Percentiles rank a stretch among this genome's conserved stretches.
Conservation (phyloP, 2,329 filamentous ascomycete genomes). For the Rutstroemia sp. region DNA sequence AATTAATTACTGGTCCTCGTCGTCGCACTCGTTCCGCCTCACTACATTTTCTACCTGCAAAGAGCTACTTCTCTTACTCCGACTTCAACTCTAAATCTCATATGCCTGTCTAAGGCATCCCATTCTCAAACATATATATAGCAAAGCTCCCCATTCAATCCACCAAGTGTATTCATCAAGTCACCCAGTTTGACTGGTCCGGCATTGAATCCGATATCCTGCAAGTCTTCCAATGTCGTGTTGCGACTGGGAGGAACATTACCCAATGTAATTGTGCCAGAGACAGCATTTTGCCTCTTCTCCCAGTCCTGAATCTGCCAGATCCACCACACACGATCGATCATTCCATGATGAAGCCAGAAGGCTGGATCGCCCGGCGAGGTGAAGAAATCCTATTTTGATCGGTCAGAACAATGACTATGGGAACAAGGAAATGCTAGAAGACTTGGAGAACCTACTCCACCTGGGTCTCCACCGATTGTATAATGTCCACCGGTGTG, state of each 20-base stretch:
- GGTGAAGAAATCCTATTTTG: slow-evolving; percentile 32
- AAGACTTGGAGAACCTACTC: slow-evolving; percentile 24
- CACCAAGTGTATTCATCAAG: slow-evolving; percentile 35
- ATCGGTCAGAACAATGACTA: not conserved
- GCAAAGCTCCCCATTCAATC: slow-evolving; percentile 31
- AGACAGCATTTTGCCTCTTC: slow-evolving; percentile 22
- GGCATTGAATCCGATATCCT: slow-evolving; percentile 17
- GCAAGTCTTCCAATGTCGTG: slow-evolving; percentile 33
- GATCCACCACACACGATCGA: slow-evolving; percentile 40
- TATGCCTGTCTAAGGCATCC: not conserved
- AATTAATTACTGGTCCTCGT: not conserved
- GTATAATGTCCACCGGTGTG: slow-evolving; percentile 36
- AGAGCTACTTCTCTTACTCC: not conserved
- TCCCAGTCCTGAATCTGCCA: slow-evolving; percentile 39
- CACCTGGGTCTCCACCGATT: slow-evolving; percentile 37
- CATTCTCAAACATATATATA: slow-evolving; percentile 34
- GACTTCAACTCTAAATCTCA: not conserved
- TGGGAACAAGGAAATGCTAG: not conserved
- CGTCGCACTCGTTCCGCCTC: too few relatives aligned
- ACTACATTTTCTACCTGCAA: too few relatives aligned
- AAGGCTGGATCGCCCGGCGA: slow-evolving; percentile 38
- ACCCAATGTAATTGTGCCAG: slow-evolving; percentile 34
- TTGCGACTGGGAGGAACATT: slow-evolving; percentile 34
- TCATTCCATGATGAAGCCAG: slow-evolving; percentile 38
- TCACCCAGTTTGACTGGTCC: slow-evolving; percentile 27